These are phyloP conservation scores for Crithidia brevicula DNA, from an alignment of 208 protist species.

Conservation along the genomic window DNA sequence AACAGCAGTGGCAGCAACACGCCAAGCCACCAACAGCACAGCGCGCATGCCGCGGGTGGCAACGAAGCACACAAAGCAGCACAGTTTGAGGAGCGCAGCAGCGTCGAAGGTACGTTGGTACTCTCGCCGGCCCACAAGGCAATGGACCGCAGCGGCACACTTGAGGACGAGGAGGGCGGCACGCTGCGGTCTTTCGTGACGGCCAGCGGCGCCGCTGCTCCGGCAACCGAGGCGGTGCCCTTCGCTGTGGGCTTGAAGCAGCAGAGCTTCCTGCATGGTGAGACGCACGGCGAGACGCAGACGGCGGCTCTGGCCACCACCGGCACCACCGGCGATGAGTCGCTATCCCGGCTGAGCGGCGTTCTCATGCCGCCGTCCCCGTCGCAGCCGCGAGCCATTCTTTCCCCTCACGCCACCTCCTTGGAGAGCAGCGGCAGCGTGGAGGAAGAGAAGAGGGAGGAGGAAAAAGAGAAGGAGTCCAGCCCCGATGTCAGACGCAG, in stretches of 20 bases:
- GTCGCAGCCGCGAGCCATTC: conserved; percentile 23
- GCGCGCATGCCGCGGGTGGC: background rate
- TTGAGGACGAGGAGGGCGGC: conserved; percentile 17
- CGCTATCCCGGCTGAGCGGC: conserved; percentile 10
- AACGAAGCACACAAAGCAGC: background rate
- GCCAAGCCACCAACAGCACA: background rate
- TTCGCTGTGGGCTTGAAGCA: conserved; percentile 9
- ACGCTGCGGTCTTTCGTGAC: conserved; percentile 1
- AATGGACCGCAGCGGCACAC: conserved; percentile 9
- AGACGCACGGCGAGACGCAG: conserved; percentile 26
- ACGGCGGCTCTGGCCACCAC: conserved; percentile 16
- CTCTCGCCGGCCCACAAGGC: background rate
- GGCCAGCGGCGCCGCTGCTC: background rate
- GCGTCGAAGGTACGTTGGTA: background rate
- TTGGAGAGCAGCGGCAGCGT: conserved; percentile 11
- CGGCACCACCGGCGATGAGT: conserved; percentile 12
- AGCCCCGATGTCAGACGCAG: background rate
- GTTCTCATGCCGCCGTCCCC: conserved; percentile 34
- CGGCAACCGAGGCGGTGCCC: background rate
- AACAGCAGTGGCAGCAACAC: background rate
- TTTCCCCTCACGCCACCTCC: conserved; percentile 8
- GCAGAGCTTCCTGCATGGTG: conserved; percentile 7
- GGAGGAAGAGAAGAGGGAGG: no score
- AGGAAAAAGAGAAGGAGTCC: background rate
- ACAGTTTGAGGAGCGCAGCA: no score